These are phyloP conservation scores for Aegilops sharonensis DNA, from an alignment of 176 grass and related monocot genomes.

Conservation along the genomic window DNA sequence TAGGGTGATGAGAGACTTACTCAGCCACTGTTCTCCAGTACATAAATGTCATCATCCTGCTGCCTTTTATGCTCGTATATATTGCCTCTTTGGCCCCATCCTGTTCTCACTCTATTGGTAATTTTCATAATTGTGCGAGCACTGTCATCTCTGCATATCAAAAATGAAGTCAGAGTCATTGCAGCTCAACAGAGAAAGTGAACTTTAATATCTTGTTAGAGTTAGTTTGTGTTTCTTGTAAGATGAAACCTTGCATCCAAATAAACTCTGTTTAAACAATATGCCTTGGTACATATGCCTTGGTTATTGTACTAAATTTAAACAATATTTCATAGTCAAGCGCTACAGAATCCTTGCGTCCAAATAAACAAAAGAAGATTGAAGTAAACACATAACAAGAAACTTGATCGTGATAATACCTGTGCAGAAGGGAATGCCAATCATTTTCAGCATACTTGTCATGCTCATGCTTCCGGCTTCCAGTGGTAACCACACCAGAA, in stretches of 20 bases:
- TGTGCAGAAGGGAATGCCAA: conserved; percentile 79
- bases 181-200: neutral
- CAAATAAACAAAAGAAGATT: conserved; percentile 25
- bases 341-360: neutral
- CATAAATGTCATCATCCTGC: conserved; percentile 34
- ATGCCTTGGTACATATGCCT: conserved; percentile 14
- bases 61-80: conserved; percentile 38
- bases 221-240: too few species aligned
- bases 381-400: neutral
- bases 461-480: conserved; percentile 30
- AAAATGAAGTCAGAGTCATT: conserved; percentile 27
- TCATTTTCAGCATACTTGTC: conserved; percentile 45
- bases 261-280: neutral
- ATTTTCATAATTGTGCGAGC: conserved; percentile 70
- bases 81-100: conserved; percentile 89
- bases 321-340: neutral
- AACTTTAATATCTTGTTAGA: conserved; percentile 16
- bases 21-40: conserved; percentile 43
- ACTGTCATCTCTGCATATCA: conserved; percentile 82
- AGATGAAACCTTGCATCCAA: too few species aligned
- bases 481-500: conserved; percentile 25
- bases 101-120: conserved; percentile 77
- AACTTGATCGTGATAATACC: conserved; percentile 40
- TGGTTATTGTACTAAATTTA: conserved; percentile 3
- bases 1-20: conserved; percentile 39